Conservation (phyloP, 1,284 basidiomycete species). For the Moniliella sp. region DNA sequence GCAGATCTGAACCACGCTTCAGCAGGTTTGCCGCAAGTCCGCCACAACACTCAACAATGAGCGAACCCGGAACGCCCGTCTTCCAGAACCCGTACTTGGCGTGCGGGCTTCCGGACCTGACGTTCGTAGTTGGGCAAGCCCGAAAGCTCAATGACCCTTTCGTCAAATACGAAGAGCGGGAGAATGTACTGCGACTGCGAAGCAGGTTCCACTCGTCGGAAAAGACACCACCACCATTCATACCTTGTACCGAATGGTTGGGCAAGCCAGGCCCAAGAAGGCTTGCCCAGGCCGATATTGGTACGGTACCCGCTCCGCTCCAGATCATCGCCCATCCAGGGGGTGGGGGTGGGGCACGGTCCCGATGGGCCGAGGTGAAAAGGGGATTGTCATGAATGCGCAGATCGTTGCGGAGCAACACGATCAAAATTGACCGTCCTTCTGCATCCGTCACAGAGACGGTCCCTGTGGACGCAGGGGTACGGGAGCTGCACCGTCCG, state of each 20-base stretch:
- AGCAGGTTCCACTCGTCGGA: constrained; percentile 19
- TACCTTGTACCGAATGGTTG: no score
- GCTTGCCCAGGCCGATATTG: no score
- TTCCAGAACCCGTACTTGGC: constrained; percentile 39
- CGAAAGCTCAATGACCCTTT: constrained; percentile 39
- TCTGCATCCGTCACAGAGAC: no score
- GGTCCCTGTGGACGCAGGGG: no score
- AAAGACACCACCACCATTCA: no score
- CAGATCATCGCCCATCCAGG: no score
- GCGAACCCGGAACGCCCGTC: constrained; percentile 34
- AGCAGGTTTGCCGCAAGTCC: constrained; percentile 37
- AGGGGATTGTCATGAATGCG: constrained; percentile 39
- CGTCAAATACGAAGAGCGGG: constrained; percentile 41
- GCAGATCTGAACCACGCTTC: constrained; percentile 36
- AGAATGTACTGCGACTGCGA: constrained; percentile 37
- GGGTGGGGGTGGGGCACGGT: no score
- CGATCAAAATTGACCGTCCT: constrained; percentile 22
- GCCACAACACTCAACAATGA: constrained; percentile 39
- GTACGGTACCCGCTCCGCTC: no score
- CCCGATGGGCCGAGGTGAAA: constrained; percentile 36
- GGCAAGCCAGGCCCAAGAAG: no score
- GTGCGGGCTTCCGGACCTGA: constrained; percentile 29
- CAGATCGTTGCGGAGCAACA: constrained; percentile 18
- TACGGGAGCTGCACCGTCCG: no score
- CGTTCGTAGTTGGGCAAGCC: constrained; percentile 35